Percentiles rank a stretch among this genome's conserved stretches.
phyloP scores from a whole-genome alignment of 2,329 filamentous ascomycete genomes.

The Cordyceps cateniannulata region DNA sequence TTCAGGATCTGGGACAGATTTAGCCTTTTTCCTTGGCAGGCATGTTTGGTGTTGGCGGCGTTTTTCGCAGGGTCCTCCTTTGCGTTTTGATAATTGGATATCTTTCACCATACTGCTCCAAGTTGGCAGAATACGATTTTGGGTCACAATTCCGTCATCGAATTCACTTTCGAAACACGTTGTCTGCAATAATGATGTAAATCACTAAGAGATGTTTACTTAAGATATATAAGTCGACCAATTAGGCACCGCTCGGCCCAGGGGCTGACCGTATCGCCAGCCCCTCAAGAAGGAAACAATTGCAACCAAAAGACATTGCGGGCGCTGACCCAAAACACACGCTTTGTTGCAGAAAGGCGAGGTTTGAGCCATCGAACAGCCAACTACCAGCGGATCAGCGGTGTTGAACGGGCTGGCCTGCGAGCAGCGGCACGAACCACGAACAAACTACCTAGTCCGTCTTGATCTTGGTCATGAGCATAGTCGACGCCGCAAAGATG shows the following conservation, averaged over 20 bases:
- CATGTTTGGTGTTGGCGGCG: neutral
- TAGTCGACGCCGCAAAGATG: slow-evolving; percentile 31
- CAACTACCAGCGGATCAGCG: neutral
- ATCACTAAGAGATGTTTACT: neutral
- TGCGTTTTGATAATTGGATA: neutral
- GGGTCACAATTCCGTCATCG: neutral
- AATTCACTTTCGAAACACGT: neutral
- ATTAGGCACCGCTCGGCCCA: neutral
- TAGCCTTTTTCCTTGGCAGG: neutral
- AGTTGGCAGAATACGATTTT: neutral
- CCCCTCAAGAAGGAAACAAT: neutral
- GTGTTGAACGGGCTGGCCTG: slow-evolving; percentile 7
- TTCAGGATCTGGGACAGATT: too few species aligned
- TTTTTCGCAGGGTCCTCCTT: neutral
- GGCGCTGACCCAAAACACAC: neutral
- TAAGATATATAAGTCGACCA: neutral
- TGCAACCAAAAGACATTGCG: neutral
- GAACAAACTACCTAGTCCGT: neutral
- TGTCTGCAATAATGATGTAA: neutral
- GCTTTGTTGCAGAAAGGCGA: neutral
- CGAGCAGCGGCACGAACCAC: neutral
- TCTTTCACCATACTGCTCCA: too few species aligned
- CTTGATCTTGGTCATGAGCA: slow-evolving; percentile 21
- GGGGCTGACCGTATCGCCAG: neutral
- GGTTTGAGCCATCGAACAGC: neutral